Conservation (phyloP, 1,284 basidiomycete species). For the Vanrija sp. region DNA sequence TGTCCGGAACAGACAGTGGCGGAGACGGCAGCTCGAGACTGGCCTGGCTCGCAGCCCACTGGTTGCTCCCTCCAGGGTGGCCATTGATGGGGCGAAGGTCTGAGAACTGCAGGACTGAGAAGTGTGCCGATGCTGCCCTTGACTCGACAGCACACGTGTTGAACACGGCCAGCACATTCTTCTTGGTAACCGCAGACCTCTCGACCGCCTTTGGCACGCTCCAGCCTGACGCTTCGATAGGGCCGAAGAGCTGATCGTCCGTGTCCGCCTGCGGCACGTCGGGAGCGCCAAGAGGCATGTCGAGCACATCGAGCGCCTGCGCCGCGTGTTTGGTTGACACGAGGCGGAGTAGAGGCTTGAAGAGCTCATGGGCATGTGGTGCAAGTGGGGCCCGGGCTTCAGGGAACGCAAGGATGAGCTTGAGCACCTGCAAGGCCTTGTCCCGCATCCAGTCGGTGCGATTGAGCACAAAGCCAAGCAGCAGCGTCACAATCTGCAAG, state of each 20-base stretch:
- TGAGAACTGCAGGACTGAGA: constrained; percentile 46
- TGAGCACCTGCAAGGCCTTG: constrained; percentile 80
- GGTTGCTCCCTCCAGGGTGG: not conserved
- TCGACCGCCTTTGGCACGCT: constrained; percentile 66
- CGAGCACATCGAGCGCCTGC: constrained; percentile 84
- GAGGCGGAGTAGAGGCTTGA: constrained; percentile 84
- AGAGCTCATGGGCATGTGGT: constrained; percentile 72
- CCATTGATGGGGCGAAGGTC: constrained; percentile 21
- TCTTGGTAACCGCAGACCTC: constrained; percentile 62
- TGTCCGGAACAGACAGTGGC: constrained; percentile 61
- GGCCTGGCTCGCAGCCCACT: constrained; percentile 21
- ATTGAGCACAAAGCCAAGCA: constrained; percentile 84
- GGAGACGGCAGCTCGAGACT: constrained; percentile 55
- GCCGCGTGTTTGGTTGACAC: constrained; percentile 78
- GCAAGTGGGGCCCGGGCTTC: constrained; percentile 72
- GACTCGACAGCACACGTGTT: constrained; percentile 69
- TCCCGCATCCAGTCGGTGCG: constrained; percentile 75
- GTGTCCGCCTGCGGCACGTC: constrained; percentile 76
- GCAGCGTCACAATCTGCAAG: constrained; percentile 72
- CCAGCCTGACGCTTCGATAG: constrained; percentile 79
- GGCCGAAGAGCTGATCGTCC: constrained; percentile 71
- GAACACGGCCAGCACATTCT: constrained; percentile 76
- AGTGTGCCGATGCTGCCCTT: constrained; percentile 50
- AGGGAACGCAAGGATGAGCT: constrained; percentile 79
- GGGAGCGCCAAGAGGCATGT: constrained; percentile 76